These are phyloP conservation scores for Spinacia oleracea DNA, from an alignment of 179 eudicot species.

Conservation along the genomic window DNA sequence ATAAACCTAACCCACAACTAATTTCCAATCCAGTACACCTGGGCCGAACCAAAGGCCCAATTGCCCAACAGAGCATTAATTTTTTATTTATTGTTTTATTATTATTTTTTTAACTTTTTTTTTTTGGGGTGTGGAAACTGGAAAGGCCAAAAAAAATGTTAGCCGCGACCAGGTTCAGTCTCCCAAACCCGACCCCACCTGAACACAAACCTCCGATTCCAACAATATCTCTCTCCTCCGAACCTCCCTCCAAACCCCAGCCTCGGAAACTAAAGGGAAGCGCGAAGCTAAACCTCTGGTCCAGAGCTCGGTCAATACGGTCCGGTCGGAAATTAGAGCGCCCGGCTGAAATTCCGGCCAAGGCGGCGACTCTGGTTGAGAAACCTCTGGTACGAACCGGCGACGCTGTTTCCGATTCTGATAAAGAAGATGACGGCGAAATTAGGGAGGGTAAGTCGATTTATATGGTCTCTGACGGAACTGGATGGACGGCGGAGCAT, in stretches of 20 bases:
- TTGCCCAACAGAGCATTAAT: too few relatives aligned
- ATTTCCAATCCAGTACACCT: too few relatives aligned
- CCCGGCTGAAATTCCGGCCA: constrained; percentile 23
- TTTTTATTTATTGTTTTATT: background rate
- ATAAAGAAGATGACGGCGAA: constrained; percentile 35
- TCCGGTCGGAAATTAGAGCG: constrained; percentile 65
- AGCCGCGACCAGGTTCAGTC: constrained; percentile 18
- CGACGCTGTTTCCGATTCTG: constrained; percentile 2
- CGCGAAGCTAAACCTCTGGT: constrained; percentile 75
- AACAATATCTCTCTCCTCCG: constrained; percentile 19
- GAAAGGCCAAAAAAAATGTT: constrained; percentile 17
- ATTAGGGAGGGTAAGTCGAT: constrained; percentile 54
- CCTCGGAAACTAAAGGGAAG: constrained; percentile 47
- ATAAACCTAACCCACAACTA: too few relatives aligned
- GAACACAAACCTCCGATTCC: constrained; percentile 14
- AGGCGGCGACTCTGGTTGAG: background rate
- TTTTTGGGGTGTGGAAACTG: too few relatives aligned
- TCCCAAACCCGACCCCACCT: constrained; percentile 23
- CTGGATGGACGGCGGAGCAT: constrained; percentile 97
- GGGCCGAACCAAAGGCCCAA: too few relatives aligned
- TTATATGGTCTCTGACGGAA: constrained; percentile 87
- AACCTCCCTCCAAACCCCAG: constrained; percentile 25
- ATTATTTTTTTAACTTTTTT: background rate
- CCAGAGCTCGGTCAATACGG: constrained; percentile 69
- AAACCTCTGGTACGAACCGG: constrained; percentile 5